Evolutionary conservation across 2,329 filamentous ascomycete species (phyloP), one percentile per base, ranked within the genome.

Genomic region (Onygena corvina): DNA sequence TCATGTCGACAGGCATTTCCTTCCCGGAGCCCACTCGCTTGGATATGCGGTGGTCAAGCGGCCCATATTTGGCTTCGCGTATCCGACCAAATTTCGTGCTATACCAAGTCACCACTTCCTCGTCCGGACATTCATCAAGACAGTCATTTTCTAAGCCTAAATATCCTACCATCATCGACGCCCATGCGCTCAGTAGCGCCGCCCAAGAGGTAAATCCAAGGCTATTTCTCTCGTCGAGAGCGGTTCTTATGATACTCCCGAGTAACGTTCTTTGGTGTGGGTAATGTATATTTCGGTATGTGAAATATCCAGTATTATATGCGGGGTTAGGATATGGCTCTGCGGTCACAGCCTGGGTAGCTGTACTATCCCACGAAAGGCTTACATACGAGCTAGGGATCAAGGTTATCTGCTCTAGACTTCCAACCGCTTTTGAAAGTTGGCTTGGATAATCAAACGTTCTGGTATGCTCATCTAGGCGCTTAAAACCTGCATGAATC

Each of bases 11-110:
- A 36, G 57, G 52, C 52, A 59, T 50, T 40, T 59, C 58, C 51
- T 54, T 59, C 25, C 55, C 52, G 14, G 57, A 59, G 14, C 58
- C 56, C 12, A 60, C 47, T 8, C 56, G 53, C 53, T 59, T 61
- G 27, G 56, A 54, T 51, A 60, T 44, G 23, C 58, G 58, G 12
- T 50, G 51, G 42, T 60, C 57, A 1, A 48, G 14, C 14, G 52
- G 53, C 12, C 58, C 57, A 34, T 51, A 54, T 23, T 57, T 56
- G 23, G 50, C 53, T 50, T 60, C 57, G n/a, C 31, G 53, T 16
- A 56, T 57, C 49, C 59, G 53, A 50, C 57, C 57, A 56, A 61
- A 62, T 18, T 60, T 55, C 36, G n/a, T 30, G 50, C 60, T 60
- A 52, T 57, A 61, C 58, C 59, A 62, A 45, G 54, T 52, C 49